Evolutionary conservation across 805 yeast genomes (phyloP).

Genomic region (Cyberlindnera euphorbiiphila): DNA sequence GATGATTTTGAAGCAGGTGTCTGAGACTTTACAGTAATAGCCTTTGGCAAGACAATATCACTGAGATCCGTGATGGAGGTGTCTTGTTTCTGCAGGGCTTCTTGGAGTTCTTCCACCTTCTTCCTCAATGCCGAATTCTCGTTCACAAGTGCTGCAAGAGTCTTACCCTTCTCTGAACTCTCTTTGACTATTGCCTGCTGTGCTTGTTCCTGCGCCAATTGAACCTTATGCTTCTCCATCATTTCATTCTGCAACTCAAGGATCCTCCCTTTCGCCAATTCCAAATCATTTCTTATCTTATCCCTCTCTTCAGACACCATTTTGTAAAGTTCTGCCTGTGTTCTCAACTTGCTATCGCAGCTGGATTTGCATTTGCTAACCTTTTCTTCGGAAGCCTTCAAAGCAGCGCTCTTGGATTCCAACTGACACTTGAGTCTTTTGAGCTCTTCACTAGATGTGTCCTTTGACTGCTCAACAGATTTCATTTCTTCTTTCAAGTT

Average conservation of each 20-base stretch:
- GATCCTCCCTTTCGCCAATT: constrained; percentile 21
- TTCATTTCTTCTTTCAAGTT: neutral
- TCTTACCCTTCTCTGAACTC: constrained; percentile 2
- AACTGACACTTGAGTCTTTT: constrained; percentile 1
- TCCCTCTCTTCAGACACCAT: constrained; percentile 30
- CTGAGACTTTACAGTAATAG: too few relatives aligned
- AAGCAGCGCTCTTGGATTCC: neutral
- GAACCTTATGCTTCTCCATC: neutral
- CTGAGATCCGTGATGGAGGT: neutral
- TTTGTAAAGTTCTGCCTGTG: constrained; percentile 33
- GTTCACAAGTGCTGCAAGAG: constrained; percentile 1
- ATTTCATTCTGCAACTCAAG: constrained; percentile 13
- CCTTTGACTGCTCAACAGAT: neutral
- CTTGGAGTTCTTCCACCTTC: constrained; percentile 8
- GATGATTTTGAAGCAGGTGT: too few relatives aligned
- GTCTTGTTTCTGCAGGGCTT: neutral
- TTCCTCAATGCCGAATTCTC: constrained; percentile 9
- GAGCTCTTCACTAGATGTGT: constrained; percentile 1
- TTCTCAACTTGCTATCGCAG: constrained; percentile 34
- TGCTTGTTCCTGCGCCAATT: constrained; percentile 19
- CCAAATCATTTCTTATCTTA: constrained; percentile 26
- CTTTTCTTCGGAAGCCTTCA: constrained; percentile 17
- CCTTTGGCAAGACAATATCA: neutral
- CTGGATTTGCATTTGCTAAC: constrained; percentile 21
- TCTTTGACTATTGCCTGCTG: constrained; percentile 6